A percentile compares a stretch with the other conserved stretches of the same genome.
Conservation (phyloP, 2,329 filamentous ascomycete genomes). For the Tolypocladium album region DNA sequence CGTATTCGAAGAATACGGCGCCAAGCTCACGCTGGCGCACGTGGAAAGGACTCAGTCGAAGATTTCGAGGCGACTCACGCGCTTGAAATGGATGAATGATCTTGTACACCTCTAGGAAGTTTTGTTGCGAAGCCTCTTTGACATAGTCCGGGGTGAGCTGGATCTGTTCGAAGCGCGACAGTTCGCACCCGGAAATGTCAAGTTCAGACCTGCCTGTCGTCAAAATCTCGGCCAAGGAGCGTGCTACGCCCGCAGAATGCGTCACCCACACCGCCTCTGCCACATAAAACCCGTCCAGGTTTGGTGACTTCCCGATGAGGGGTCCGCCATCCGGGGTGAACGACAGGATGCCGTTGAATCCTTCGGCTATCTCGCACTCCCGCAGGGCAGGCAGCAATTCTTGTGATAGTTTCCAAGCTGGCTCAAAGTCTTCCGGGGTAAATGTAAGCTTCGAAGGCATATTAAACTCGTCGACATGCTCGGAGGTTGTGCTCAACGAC, state of each 20-base stretch:
- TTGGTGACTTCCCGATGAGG: slow-evolving; percentile 45
- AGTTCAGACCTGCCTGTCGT: slow-evolving; percentile 43
- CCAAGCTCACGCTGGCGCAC: slow-evolving; percentile 41
- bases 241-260: slow-evolving; percentile 52
- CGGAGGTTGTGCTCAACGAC: slow-evolving; percentile 39
- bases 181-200: slow-evolving; percentile 48
- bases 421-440: slow-evolving; percentile 47
- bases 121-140: slow-evolving; percentile 46
- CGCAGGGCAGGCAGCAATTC: slow-evolving; percentile 41
- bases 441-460: slow-evolving; percentile 55
- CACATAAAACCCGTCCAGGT: slow-evolving; percentile 50
- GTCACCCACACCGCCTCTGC: slow-evolving; percentile 59
- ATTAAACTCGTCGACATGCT: slow-evolving; percentile 43
- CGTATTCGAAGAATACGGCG: slow-evolving; percentile 47
- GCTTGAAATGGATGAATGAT: slow-evolving; percentile 52
- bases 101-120: slow-evolving; percentile 55
- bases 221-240: slow-evolving; percentile 47
- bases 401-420: slow-evolving; percentile 46
- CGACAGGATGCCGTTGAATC: slow-evolving; percentile 57
- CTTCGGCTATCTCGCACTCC: slow-evolving; percentile 41
- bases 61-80: slow-evolving; percentile 42
- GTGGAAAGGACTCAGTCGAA: slow-evolving; percentile 49
- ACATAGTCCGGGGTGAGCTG: slow-evolving; percentile 46
- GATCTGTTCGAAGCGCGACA: slow-evolving; percentile 50
- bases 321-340: slow-evolving; percentile 55